Evolutionary conservation across 208 protist genomes (phyloP).

Genomic region (Wallacemonas sp.): DNA sequence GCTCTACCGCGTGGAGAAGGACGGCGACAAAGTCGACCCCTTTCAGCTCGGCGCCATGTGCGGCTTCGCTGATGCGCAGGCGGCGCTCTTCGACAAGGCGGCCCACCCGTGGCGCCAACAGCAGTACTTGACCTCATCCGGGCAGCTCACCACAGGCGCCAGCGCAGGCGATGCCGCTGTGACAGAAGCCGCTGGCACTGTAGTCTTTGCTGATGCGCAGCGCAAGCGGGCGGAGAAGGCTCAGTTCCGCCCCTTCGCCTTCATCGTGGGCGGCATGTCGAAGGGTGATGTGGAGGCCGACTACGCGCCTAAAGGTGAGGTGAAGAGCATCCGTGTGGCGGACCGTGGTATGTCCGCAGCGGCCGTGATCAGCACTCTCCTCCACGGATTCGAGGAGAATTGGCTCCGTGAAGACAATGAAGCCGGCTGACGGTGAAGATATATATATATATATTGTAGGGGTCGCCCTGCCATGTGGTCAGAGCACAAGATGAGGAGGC

Average conservation of each 20-base stretch:
- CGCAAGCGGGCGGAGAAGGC: constrained; percentile 35
- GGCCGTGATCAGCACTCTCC: constrained; percentile 62
- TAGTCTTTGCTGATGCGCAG: constrained; percentile 38
- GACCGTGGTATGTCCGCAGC: constrained; percentile 86
- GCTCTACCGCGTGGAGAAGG: constrained; percentile 83
- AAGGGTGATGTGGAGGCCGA: constrained; percentile 76
- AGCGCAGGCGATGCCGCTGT: constrained; percentile 17
- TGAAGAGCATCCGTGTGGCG: constrained; percentile 63
- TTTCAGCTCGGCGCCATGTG: constrained; percentile 58
- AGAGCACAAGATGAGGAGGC: too few species aligned
- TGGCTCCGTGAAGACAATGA: constrained; percentile 88
- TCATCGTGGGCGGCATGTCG: constrained; percentile 88
- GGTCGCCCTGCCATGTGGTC: too few species aligned
- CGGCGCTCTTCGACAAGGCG: neutral
- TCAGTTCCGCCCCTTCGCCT: constrained; percentile 80
- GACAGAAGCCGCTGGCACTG: constrained; percentile 26
- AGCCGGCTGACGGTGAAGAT: too few species aligned
- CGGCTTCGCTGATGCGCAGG: constrained; percentile 24
- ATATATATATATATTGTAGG: too few species aligned
- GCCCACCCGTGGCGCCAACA: constrained; percentile 14
- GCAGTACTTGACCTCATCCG: constrained; percentile 11
- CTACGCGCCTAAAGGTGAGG: constrained; percentile 60
- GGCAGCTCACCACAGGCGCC: constrained; percentile 28
- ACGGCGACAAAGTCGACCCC: constrained; percentile 73
- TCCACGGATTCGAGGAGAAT: constrained; percentile 83